Percentiles rank a stretch among this genome's conserved stretches.
These are phyloP conservation scores for Bremia lactucae DNA, from an alignment of 352 stramenopile genomes.

Conservation along the genomic window DNA sequence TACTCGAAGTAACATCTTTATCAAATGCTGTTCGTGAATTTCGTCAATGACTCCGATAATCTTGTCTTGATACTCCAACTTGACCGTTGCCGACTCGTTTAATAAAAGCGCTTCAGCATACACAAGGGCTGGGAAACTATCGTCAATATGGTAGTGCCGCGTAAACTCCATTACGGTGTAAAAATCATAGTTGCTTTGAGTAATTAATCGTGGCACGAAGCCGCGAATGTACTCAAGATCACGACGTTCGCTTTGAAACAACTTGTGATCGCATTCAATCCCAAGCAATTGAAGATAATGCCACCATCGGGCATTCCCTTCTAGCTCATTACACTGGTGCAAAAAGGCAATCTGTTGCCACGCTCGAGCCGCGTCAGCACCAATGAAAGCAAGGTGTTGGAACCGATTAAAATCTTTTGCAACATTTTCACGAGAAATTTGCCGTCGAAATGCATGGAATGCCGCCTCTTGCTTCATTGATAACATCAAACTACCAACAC, in stretches of 20 bases:
- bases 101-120: conserved; percentile 61
- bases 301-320: conserved; percentile 77
- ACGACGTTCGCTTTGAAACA: conserved; percentile 56
- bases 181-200: conserved; percentile 65
- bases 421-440: conserved; percentile 74
- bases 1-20: conserved; percentile 43
- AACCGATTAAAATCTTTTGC: conserved; percentile 76
- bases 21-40: conserved; percentile 60
- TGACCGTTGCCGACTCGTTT: conserved; percentile 7
- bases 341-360: conserved; percentile 78
- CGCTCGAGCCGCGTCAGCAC: conserved; percentile 55
- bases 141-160: conserved; percentile 75
- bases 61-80: conserved; percentile 60
- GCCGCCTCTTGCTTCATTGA: conserved; percentile 64
- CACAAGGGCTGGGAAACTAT: conserved; percentile 54
- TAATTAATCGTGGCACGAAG: conserved; percentile 51
- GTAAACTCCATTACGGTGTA: conserved; percentile 77
- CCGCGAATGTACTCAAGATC: conserved; percentile 58
- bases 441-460: conserved; percentile 56
- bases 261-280: conserved; percentile 69
- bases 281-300: conserved; percentile 68
- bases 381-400: conserved; percentile 61
- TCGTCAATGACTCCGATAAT: conserved; percentile 71
- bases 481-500: conserved; percentile 45
- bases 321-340: conserved; percentile 68